A percentile compares a stretch with the other conserved stretches of the same genome.
Evolutionary conservation across 768 basidiomycete genomes (phyloP).

Genomic region (Lentinus brumalis): DNA sequence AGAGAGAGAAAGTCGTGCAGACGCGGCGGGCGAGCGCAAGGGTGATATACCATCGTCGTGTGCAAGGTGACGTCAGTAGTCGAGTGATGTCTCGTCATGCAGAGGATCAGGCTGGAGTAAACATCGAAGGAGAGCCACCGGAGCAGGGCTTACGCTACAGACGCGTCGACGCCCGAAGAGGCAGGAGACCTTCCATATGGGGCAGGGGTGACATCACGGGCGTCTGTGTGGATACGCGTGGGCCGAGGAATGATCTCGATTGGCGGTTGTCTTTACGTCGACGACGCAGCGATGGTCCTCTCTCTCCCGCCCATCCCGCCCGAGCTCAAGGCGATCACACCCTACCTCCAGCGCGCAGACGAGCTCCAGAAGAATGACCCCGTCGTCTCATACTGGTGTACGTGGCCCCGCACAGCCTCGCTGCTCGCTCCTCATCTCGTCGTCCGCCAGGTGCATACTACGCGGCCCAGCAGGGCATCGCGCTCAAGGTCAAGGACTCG

Average conservation of each 20-base stretch:
- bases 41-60: not conserved
- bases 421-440: constrained; percentile 3
- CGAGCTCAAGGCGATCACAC: constrained; percentile 67
- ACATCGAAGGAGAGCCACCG: not conserved
- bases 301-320: constrained; percentile 61
- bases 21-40: not conserved
- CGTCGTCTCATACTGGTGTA: constrained; percentile 95
- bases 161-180: constrained; percentile 5
- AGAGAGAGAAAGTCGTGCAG: not conserved
- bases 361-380: constrained; percentile 85
- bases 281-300: constrained; percentile 37
- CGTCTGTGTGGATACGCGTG: not conserved
- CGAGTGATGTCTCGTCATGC: constrained; percentile 5
- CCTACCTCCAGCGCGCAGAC: constrained; percentile 87
- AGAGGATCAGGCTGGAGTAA: not conserved
- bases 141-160: not conserved
- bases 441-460: constrained; percentile 77
- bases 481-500: constrained; percentile 65
- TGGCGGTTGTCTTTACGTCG: not conserved
- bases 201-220: constrained; percentile 16
- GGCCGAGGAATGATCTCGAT: constrained; percentile 10
- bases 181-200: constrained; percentile 5
- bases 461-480: constrained; percentile 86
- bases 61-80: constrained; percentile 10
- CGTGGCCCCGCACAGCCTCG: constrained; percentile 33